Base-by-base conservation (phyloP, 768 basidiomycete species). In the Mycena kentingensis region DNA sequence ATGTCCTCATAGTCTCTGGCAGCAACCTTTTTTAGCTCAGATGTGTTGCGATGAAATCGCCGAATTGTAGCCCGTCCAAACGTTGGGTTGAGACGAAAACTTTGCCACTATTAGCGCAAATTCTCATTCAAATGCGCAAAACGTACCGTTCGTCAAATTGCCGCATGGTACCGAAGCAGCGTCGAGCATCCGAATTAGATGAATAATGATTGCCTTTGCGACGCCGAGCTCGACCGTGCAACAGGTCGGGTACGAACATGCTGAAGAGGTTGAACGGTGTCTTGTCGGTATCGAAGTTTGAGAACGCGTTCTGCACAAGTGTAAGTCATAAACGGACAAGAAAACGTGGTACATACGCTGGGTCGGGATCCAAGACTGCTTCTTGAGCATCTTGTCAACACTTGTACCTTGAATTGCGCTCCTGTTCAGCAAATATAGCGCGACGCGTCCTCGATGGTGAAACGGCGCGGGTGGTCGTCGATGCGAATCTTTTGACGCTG, bases 1-100 rank as follows among this genome's bases (percentile, higher is more conserved):
- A 70, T 44, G 15, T 73, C 68, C 35, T 70, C 65, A 22, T 64
- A 71, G 38, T 72, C 64, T 0, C 60, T 41, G 4, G 63, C 70
- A 6, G 61, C 55, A 2, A 59, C 42, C 4, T 68, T 55, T 36
- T 60, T 55, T 45, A 66, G 51, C 10, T 66, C 60, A 0, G 62
- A 55, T 0, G 65, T 51, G 36, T 67, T 65, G 0, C 41, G 26
- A 8, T 48, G 44, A 42, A 72, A 70, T 5, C 46, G 38, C 0
- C 62, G 54, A 5, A 72, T 71, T 0, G 60, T 47, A 3, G 38
- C 57, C 15, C 48, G 11, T 5, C 60, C 60, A 52, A 61, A 61
- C 13, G 60, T 52, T 16, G 53, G 52, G 26, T 55, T 46, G 13
- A 26, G 12, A 2, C 58, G 58, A 45, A 32, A 60, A 19, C 58